phyloP scores from a whole-genome alignment of 108 stramenopile genomes.

The Stephanodiscus minutulus region DNA sequence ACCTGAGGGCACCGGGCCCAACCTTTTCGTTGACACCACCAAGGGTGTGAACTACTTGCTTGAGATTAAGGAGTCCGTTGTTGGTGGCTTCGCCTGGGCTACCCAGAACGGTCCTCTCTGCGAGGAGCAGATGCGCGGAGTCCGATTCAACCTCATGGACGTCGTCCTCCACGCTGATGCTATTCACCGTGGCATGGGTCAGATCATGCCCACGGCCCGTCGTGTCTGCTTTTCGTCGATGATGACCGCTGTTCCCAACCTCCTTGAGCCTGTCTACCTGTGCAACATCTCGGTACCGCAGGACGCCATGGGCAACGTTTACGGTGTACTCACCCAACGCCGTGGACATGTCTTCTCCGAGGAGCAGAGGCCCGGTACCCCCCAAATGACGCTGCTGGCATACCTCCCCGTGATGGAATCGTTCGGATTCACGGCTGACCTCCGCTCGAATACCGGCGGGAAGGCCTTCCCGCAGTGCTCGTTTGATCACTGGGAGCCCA shows the following conservation, averaged over 20 bases:
- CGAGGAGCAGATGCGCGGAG: conserved; percentile 98
- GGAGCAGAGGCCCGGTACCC: conserved; percentile 97
- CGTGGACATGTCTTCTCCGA: conserved; percentile 99
- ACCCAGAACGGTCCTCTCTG: conserved; percentile 96
- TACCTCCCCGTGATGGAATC: conserved; percentile 99
- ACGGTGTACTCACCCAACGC: conserved; percentile 98
- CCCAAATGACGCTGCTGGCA: conserved; percentile 97
- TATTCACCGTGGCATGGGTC: conserved; percentile 99
- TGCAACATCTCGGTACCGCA: conserved; percentile 98
- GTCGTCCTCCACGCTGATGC: conserved; percentile 99
- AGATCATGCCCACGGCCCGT: conserved; percentile 99
- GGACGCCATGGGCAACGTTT: conserved; percentile 99
- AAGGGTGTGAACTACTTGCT: conserved; percentile 99
- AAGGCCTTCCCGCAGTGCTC: conserved; percentile 99
- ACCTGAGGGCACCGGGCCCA: conserved; percentile 98
- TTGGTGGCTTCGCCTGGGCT: conserved; percentile 99
- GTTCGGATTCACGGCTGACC: conserved; percentile 99
- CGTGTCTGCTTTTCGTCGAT: conserved; percentile 98
- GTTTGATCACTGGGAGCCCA: conserved; percentile 99
- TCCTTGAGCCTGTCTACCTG: conserved; percentile 98
- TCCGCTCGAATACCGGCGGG: conserved; percentile 98
- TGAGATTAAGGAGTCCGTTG: conserved; percentile 99
- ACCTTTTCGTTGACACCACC: conserved; percentile 98
- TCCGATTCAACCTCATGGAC: conserved; percentile 98
- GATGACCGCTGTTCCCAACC: conserved; percentile 88